phyloP scores from a whole-genome alignment of 495 filamentous ascomycete species.

The Xylaria bambusicola region DNA sequence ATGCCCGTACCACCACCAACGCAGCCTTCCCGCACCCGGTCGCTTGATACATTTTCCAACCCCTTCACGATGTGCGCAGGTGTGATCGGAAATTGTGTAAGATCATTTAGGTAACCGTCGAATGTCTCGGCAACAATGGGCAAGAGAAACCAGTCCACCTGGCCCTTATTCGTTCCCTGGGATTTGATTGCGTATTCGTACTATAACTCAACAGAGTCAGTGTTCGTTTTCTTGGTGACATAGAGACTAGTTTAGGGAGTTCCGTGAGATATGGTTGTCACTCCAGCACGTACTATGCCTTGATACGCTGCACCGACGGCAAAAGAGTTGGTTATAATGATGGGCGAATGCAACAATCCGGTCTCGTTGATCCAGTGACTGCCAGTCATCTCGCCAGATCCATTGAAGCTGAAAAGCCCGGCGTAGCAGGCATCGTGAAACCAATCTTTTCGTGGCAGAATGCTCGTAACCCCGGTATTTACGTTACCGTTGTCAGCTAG shows the following conservation, averaged over 20 bases:
- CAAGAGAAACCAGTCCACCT: slow-evolving; percentile 48
- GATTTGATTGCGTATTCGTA: slow-evolving; percentile 51
- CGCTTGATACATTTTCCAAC: slow-evolving; percentile 41
- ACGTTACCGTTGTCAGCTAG: slow-evolving; percentile 36
- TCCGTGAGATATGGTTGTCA: too few relatives aligned
- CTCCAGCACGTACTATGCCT: too few relatives aligned
- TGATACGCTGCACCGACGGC: slow-evolving; percentile 50
- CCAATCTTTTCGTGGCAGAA: slow-evolving; percentile 51
- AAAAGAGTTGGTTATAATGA: slow-evolving; percentile 54
- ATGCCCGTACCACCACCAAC: slow-evolving; percentile 57
- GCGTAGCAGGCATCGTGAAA: slow-evolving; percentile 52
- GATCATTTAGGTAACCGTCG: slow-evolving; percentile 52
- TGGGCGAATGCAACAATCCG: slow-evolving; percentile 50
- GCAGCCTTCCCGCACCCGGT: slow-evolving; percentile 50
- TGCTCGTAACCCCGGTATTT: slow-evolving; percentile 54
- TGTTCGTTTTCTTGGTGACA: too few relatives aligned
- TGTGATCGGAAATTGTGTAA: slow-evolving; percentile 43
- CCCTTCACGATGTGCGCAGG: slow-evolving; percentile 46
- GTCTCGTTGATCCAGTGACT: slow-evolving; percentile 56
- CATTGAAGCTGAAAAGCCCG: slow-evolving; percentile 56
- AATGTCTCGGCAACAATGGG: slow-evolving; percentile 57
- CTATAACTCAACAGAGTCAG: too few relatives aligned
- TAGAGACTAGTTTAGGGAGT: too few relatives aligned
- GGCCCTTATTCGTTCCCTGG: slow-evolving; percentile 32
- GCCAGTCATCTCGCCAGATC: slow-evolving; percentile 56